phyloP scores from a whole-genome alignment of 495 filamentous ascomycete species.

The Neurospora pannonica region DNA sequence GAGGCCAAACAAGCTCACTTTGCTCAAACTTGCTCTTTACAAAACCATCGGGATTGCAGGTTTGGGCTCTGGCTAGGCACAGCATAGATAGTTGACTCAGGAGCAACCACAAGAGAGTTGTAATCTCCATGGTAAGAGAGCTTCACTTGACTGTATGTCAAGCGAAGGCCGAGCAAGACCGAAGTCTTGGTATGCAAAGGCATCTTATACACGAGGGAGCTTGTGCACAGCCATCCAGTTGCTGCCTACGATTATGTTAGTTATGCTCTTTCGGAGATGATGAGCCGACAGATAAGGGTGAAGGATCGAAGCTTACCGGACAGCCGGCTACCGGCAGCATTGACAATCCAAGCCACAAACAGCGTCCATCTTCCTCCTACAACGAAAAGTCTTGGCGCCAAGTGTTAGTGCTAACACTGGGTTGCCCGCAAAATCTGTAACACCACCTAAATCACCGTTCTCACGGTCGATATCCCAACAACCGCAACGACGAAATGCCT shows the following conservation, averaged over 20 bases:
- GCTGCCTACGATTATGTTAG: not conserved
- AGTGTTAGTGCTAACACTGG: too few species aligned
- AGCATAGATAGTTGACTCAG: not conserved
- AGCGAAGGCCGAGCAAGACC: not conserved
- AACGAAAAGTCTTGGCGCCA: too few species aligned
- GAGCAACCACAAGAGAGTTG: not conserved
- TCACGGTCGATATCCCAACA: too few species aligned
- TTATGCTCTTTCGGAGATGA: not conserved
- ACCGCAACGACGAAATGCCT: too few species aligned
- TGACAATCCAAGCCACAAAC: not conserved
- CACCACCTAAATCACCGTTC: too few species aligned
- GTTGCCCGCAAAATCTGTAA: too few species aligned
- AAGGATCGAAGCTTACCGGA: not conserved
- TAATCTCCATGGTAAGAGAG: not conserved
- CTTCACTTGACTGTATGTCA: not conserved
- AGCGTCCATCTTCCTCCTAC: too few species aligned
- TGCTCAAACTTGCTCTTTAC: not conserved
- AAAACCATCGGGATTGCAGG: not conserved
- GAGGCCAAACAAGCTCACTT: not conserved
- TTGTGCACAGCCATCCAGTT: not conserved
- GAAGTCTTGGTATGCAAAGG: not conserved
- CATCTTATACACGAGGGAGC: not conserved
- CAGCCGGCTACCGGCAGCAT: not conserved
- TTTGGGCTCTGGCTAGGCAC: not conserved
- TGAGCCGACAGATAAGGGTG: not conserved